Base-by-base conservation (phyloP, 2,329 filamentous ascomycete species). In the Seiridium cupressi region DNA sequence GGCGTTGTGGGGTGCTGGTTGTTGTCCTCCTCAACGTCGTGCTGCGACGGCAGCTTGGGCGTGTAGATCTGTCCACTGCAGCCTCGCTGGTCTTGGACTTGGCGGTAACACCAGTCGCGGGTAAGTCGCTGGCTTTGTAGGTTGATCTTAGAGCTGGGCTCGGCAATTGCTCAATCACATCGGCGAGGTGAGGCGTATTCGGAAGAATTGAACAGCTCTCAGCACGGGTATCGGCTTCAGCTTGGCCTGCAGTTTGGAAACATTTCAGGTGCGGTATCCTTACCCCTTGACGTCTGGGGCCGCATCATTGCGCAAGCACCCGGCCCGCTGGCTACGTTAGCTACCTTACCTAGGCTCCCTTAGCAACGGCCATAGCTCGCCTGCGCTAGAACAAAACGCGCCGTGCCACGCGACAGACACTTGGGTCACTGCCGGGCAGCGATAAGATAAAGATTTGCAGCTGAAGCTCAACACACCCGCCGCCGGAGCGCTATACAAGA, bases 1-100 rank as follows among this genome's bases (percentile, higher is more conserved):
- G 69, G 62, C 55, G 62, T 59, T 38, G 64, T 69, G 57, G 51
- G 51, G 2, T 32, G 36, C 31, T n/a, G 7, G 36, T n/a, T 44
- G 8, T n/a, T 55, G 11, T 7, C 26, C n/a, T 36, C 51, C 59
- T 59, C 57, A 38, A 36, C 40, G 57, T 51, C 59, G 66, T 58
- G 68, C 65, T 64, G 70, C 67, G 60, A 66, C 57, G 65, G 68
- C 69, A 72, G 66, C 67, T 66, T 71, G 55, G 65, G 64, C 62
- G 13, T 60, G 61, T 63, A 66, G 60, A 65, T 65, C 61, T 67
- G 62, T 61, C 63, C 64, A 62, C 63, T 55, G 47, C 57, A 40
- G 8, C 31, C 49, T 36, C 11, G 10, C 11, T 6, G 35, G 36
- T 32, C 36, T n/a, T 4, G 35, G 3, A 18, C 49, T 31, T 10